Percentiles rank a stretch among this genome's conserved stretches.
Conservation (phyloP, 176 grass and related monocot species). For the Oryza australiensis region DNA sequence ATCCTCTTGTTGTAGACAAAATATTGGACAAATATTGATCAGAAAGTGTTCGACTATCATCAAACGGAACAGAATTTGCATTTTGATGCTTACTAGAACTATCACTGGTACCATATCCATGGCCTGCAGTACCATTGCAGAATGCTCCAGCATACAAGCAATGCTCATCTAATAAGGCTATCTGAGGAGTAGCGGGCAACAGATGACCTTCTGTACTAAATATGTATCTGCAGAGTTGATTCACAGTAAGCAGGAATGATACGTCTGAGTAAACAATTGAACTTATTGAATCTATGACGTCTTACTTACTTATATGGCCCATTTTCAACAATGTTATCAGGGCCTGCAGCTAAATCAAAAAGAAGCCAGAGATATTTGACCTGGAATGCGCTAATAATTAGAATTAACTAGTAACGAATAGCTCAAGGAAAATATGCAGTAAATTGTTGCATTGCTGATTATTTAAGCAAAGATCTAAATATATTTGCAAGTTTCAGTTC, state of each 20-base stretch:
- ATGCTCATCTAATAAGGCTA: conserved; percentile 79
- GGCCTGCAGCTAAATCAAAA: conserved; percentile 90
- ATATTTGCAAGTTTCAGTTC: conserved; percentile 4
- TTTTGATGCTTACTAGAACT: conserved; percentile 41
- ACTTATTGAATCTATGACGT: conserved; percentile 28
- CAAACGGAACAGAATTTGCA: conserved; percentile 52
- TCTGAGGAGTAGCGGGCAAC: conserved; percentile 79
- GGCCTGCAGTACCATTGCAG: conserved; percentile 52
- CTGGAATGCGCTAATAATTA: conserved; percentile 51
- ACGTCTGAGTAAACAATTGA: conserved; percentile 22
- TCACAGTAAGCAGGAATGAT: conserved; percentile 25
- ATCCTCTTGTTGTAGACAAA: conserved; percentile 51
- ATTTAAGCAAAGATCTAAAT: conserved; percentile 4
- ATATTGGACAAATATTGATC: conserved; percentile 38
- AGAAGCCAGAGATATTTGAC: conserved; percentile 99
- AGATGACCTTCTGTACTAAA: conserved; percentile 99
- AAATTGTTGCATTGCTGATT: background rate
- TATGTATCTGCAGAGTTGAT: conserved; percentile 68
- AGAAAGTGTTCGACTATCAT: conserved; percentile 35
- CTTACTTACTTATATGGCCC: conserved; percentile 92
- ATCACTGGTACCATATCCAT: conserved; percentile 38
- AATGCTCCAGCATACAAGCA: conserved; percentile 90
- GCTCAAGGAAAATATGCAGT: conserved; percentile 8
- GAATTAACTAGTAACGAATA: conserved; percentile 12
- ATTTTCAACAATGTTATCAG: conserved; percentile 96